phyloP scores from a whole-genome alignment of 2,329 filamentous ascomycete genomes.

The Aspergillus piperis region DNA sequence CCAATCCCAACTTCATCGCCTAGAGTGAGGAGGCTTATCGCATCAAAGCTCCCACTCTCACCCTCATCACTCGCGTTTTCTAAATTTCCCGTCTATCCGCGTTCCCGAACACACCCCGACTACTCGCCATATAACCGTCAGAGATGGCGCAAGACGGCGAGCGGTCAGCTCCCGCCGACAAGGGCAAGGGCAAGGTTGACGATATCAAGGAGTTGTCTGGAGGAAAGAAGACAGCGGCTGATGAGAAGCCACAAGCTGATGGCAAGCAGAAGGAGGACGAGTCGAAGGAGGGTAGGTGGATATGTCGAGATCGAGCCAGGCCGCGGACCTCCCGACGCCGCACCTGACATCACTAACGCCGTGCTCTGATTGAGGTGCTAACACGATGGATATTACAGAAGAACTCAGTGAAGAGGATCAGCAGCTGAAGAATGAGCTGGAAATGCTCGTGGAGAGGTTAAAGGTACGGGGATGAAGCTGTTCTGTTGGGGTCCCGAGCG shows the following conservation, averaged over 20 bases:
- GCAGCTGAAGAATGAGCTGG: slow-evolving; percentile 95
- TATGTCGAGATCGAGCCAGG: neutral
- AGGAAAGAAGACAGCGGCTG: slow-evolving; percentile 59
- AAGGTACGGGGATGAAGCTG: slow-evolving; percentile 57
- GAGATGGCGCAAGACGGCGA: slow-evolving; percentile 93
- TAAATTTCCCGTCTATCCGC: slow-evolving; percentile 7
- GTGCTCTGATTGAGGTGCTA: slow-evolving; percentile 28
- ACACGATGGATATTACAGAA: slow-evolving; percentile 58
- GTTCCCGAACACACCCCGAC: slow-evolving; percentile 19
- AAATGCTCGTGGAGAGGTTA: slow-evolving; percentile 96
- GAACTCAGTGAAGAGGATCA: slow-evolving; percentile 98
- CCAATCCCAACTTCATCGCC: slow-evolving; percentile 22
- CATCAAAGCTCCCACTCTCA: slow-evolving; percentile 20
- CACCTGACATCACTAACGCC: slow-evolving; percentile 32
- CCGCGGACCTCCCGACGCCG: slow-evolving; percentile 6
- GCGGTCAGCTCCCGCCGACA: slow-evolving; percentile 79
- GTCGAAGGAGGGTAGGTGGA: slow-evolving; percentile 56
- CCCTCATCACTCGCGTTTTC: slow-evolving; percentile 6
- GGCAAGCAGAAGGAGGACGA: slow-evolving; percentile 75
- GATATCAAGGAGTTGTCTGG: slow-evolving; percentile 63
- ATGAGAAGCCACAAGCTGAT: slow-evolving; percentile 69
- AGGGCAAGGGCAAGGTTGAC: slow-evolving; percentile 92
- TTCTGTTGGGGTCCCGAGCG: slow-evolving; percentile 12
- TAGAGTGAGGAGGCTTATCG: slow-evolving; percentile 16
- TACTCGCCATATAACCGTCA: slow-evolving; percentile 36